These are phyloP conservation scores for Penicillium capsulatum DNA, from an alignment of 2,329 filamentous ascomycete genomes.

Conservation along the genomic window DNA sequence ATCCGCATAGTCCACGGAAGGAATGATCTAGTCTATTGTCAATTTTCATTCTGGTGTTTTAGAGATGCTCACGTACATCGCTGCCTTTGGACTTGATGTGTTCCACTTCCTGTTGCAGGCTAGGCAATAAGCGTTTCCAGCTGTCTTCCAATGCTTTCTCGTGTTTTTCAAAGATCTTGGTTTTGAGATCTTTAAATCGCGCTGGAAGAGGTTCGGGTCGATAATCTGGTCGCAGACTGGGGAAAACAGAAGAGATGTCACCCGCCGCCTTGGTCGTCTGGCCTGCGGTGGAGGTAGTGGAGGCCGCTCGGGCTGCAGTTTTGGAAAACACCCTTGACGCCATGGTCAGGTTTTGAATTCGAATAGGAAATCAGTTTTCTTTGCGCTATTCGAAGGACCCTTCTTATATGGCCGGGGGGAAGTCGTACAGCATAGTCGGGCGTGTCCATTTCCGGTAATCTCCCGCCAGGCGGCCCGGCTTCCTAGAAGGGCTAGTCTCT, in stretches of 20 bases:
- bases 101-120: conserved; percentile 39
- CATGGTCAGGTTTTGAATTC: background rate
- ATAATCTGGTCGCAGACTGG: conserved; percentile 43
- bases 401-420: background rate
- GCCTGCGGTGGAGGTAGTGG: conserved; percentile 1
- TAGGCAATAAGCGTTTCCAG: conserved; percentile 42
- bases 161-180: conserved; percentile 37
- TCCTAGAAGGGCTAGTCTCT: background rate
- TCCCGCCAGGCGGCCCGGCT: background rate
- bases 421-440: background rate
- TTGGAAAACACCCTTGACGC: conserved; percentile 28
- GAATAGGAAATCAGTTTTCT: background rate
- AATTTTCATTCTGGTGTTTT: conserved; percentile 7
- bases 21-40: conserved; percentile 34
- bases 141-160: conserved; percentile 38
- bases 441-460: too few relatives aligned
- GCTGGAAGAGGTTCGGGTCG: conserved; percentile 40
- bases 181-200: conserved; percentile 43
- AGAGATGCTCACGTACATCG: conserved; percentile 28
- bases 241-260: conserved; percentile 49
- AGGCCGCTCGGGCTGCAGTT: conserved; percentile 26
- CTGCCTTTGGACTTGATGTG: conserved; percentile 41
- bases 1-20: conserved; percentile 41
- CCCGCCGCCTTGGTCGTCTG: conserved; percentile 40
- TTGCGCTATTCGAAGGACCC: background rate